Base-by-base conservation (phyloP, 2,329 filamentous ascomycete species). In the Chrysosporium keratinophilum region DNA sequence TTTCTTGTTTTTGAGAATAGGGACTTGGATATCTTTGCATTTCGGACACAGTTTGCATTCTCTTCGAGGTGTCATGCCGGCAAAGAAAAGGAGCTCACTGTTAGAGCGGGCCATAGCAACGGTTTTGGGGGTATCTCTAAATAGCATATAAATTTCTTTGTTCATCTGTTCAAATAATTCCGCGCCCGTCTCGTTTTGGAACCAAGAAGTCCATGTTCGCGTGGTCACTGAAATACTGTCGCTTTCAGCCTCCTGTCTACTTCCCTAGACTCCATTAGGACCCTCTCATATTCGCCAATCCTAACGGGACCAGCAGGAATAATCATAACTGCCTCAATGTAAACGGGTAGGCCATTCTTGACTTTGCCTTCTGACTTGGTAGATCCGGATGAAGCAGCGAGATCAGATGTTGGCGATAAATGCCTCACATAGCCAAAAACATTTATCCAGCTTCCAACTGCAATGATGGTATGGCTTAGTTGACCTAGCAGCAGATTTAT, bases 381-480 rank as follows among this genome's bases (percentile, higher is more conserved):
- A 39, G 23, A 7, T 28, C 1, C 15, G 5, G 15, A 14, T 41
- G 39, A 15, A 15, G 33, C 19, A 41, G 6, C 20, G 14, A 15
- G 15, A 9, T 42, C 14, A 11, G 39, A 17, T 44, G 5, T 34
- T 14, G 41, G 15, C 35, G 2, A 58, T 44, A 61, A 50, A 42
- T 65, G 65, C 41, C 74, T 76, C 56, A 90, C 74, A 66, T 94
- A 94, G 5, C 90, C 91, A 59, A 96, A 80, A 2, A 96, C 77
- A 65, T 96, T 95, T 48, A 96, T 70, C 89, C 90, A 96, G 56
- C 84, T 78, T n/a, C 91, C 91, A 23, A 85, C 72, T 50, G 82
- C 77, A 50, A 85, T 77, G 49, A 86, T 76, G 54, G 83, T 77
- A 19, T 77, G 70, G 17, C 78, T 80, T 55, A 93, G 70, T 9